Evolutionary conservation across 257 asterid species (phyloP), one percentile per base, ranked within the genome.

Genomic region (Oldenlandia corymbosa): DNA sequence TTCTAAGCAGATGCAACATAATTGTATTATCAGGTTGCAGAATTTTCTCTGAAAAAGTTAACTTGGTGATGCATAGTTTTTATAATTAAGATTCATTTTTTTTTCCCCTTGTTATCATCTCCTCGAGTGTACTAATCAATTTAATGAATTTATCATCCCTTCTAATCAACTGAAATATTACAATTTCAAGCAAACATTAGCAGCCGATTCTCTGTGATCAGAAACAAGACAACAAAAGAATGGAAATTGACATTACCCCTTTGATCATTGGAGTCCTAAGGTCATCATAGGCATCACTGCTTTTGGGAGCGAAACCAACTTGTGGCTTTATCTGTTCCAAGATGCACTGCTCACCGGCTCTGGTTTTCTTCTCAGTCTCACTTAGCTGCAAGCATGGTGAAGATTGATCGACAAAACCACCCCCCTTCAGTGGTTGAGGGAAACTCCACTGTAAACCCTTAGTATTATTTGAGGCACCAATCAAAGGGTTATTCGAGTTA

Each of bases 271-370:
- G 61, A 72, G 58, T 68, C 97, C 85, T 69, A 73, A 90, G 71
- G 68, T 83, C 95, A 71, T 87, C 97, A 72, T 82, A 81, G n/a
- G 88, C 58, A 68, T 80, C 95, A 68, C 65, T 80, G 66, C 75
- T 65, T 10, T 75, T 85, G 60, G 87, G 73, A 64, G 59, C 68
- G 70, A 71, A 80, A 68, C 75, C 86, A 63, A 76, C 78, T 58
- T 71, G 88, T 70, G 72, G 55, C 77, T 72, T 89, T 26, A 88
- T 58, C 41, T 88, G 85, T 78, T 74, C 88, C 72, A 70, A 65
- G 24, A 76, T 64, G 78, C 65, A 69, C 60, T 80, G 85, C 53
- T 73, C 94, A 18, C 79, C 69, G 30, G 87, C 70, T 71, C 83
- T 71, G 34, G 62, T 62, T 72, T 80, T 79, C 20, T 73, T 78